A percentile compares a stretch with the other conserved stretches of the same genome.
Conservation (phyloP, 1,284 basidiomycete genomes). For the Stereum hirsutum region DNA sequence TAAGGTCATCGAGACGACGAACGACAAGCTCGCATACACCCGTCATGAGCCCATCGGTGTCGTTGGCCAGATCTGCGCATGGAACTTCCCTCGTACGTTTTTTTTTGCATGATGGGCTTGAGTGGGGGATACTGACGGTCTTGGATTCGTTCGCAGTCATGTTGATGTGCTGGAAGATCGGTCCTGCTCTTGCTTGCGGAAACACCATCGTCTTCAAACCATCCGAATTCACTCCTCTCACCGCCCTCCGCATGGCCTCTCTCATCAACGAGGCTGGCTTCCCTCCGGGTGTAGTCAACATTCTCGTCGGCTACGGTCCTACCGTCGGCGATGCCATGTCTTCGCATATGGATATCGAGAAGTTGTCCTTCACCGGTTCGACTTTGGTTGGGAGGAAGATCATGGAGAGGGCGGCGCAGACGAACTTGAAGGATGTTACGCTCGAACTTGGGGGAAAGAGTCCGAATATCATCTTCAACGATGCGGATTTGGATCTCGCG, state of each 20-base stretch:
- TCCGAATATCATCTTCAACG: conserved; percentile 70
- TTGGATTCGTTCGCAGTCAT: conserved; percentile 32
- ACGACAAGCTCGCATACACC: conserved; percentile 71
- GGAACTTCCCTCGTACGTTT: conserved; percentile 61
- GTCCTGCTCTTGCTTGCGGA: conserved; percentile 79
- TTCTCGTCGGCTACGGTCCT: conserved; percentile 56
- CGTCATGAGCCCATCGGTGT: conserved; percentile 94
- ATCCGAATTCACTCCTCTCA: conserved; percentile 86
- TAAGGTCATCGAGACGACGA: conserved; percentile 69
- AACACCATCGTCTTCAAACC: conserved; percentile 83
- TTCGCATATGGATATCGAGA: conserved; percentile 59
- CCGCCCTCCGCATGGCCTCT: conserved; percentile 50
- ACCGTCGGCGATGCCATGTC: conserved; percentile 58
- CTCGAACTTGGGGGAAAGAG: conserved; percentile 93
- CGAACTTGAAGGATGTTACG: conserved; percentile 84
- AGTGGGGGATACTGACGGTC: neutral
- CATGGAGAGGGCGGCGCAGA: conserved; percentile 75
- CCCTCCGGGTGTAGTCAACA: conserved; percentile 67
- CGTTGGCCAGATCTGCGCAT: conserved; percentile 79
- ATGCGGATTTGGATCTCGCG: conserved; percentile 71
- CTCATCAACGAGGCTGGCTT: conserved; percentile 49
- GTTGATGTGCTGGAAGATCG: conserved; percentile 80
- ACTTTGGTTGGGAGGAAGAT: conserved; percentile 82
- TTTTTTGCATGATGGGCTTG: neutral
- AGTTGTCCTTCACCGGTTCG: conserved; percentile 69